Evolutionary conservation across 192 early-diverging fungal genomes (phyloP).

Genomic region (Coemansia sp.): DNA sequence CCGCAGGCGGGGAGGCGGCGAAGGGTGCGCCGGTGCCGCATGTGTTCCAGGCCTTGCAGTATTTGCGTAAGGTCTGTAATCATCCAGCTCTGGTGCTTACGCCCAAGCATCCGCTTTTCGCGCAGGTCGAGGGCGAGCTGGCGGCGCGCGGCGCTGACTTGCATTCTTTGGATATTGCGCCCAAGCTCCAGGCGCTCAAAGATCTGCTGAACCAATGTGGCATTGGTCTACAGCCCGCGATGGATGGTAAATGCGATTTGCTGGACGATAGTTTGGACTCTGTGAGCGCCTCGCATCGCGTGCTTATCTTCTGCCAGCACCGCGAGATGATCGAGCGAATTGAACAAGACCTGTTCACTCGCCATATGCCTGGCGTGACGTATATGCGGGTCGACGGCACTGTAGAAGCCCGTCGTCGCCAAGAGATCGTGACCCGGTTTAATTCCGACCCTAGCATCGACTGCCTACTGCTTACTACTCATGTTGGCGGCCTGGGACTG

Average conservation of each 20-base stretch:
- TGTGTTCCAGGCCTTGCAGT: slow-evolving; percentile 98
- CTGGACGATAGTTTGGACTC: slow-evolving; percentile 13
- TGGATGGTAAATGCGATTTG: not conserved
- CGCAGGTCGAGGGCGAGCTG: slow-evolving; percentile 65
- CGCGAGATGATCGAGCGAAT: slow-evolving; percentile 97
- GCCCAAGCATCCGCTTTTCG: slow-evolving; percentile 84
- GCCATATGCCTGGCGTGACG: slow-evolving; percentile 83
- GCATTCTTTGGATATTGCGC: slow-evolving; percentile 64
- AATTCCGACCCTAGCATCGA: slow-evolving; percentile 97
- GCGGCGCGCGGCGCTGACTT: slow-evolving; percentile 47
- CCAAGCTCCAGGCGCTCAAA: slow-evolving; percentile 87
- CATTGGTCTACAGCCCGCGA: slow-evolving; percentile 67
- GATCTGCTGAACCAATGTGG: slow-evolving; percentile 94
- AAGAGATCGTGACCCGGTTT: slow-evolving; percentile 91
- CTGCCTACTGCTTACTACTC: slow-evolving; percentile 91
- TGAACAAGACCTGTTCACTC: slow-evolving; percentile 84
- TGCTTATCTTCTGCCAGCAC: slow-evolving; percentile 95
- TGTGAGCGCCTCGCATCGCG: slow-evolving; percentile 83
- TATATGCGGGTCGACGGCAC: slow-evolving; percentile 94
- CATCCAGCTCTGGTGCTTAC: slow-evolving; percentile 92
- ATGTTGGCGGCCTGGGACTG: slow-evolving; percentile 95
- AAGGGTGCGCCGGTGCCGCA: slow-evolving; percentile 63
- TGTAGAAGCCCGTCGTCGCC: slow-evolving; percentile 78
- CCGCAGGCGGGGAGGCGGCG: not conserved
- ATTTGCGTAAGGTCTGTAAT: slow-evolving; percentile 93